Base-by-base conservation (phyloP, 345 rosid genomes). In the Moricandia arvensis region DNA sequence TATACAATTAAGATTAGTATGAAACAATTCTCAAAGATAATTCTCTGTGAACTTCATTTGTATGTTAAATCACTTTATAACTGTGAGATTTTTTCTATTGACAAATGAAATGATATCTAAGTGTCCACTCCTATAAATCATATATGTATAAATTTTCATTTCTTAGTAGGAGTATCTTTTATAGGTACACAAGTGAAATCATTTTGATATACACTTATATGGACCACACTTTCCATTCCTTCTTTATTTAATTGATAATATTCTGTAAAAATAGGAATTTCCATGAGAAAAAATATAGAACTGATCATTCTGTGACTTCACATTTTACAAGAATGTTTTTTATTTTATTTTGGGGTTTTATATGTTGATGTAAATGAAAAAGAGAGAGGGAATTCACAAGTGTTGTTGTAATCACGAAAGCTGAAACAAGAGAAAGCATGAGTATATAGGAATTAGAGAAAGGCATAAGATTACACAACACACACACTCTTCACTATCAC, bases 341-440 rank as follows among this genome's bases (percentile, higher is more conserved):
- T 13, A 5, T 31, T 63, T 31, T 70, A 21, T 21, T 21, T 21
- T 21, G 24, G 13, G n/a, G 7, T 17, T 70, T 58, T 68, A 33
- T 17, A 33, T 43, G 6, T 16, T 64, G 2, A 4, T 27, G 15
- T 27, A 54, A 9, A 15, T 5, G 61, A 57, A 55, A 7, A 30
- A 47, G 27, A 7, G 1, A 17, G 4, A 24, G n/a, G 49, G 74
- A 61, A 29, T 69, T 29, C 55, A 64, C 58, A 78, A 60, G 81
- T 72, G 63, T 59, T 72, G 81, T 59, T 72, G 73, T 60, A 60
- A 72, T 78, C 77, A 72, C 68, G 6, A 78, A 66, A 78, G 73
- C 81, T 78, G 77, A 59, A 53, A 65, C 54, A 59, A 66, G 64
- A 66, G 63, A 72, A 49, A 65, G 73, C 81, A 77, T 71, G 67